Base-by-base conservation (phyloP, 805 yeast species). In the Debaryomyces castellii region DNA sequence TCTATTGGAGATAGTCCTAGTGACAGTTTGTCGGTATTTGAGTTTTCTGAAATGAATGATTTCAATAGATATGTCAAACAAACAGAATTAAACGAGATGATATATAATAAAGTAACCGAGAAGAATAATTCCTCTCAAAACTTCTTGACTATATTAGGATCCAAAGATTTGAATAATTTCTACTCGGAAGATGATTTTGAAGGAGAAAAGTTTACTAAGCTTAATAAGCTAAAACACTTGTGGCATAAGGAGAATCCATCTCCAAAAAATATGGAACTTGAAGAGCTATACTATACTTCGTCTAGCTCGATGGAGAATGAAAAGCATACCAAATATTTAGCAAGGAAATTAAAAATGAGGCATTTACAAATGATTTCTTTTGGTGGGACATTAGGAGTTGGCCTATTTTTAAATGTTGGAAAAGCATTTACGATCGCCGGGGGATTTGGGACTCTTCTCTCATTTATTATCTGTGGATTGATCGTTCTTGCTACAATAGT, bases 351-450 rank as follows among this genome's bases (percentile, higher is more conserved):
- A 37, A 76, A 76, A 44, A 80, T 82, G 23, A 66, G 89, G 18
- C 92, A 87, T 61, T 64, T 87, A 16, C 90, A 86, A 57, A 84
- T 86, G 82, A 82, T 87, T 39, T 87, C 91, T 0, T 69, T 87
- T 24, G 89, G 90, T 2, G 92, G 90, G 1, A 85, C 91, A 0
- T 62, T 87, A 4, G 94, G 94, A 1, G 92, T 87, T 12, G 94
- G 95, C 0, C 63, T 87, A 16, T 75, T 84, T 46, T 65, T 87
- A 20, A 80, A 83, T 36, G 78, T 86, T 5, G 91, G 94, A 3
- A 83, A 85, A 55, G 87, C 89, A 0, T 75, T 87, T 43, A 73
- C 82, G 16, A 81, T 82, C 14, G 85, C 87, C 2, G 95, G 95
- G 1, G 92, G 92, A 0, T 67, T 87, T 43, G 95, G 95, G 0